A percentile compares a stretch with the other conserved stretches of the same genome.
Conservation (phyloP, 108 stramenopile genomes). For the Skeletonema tropicum region DNA sequence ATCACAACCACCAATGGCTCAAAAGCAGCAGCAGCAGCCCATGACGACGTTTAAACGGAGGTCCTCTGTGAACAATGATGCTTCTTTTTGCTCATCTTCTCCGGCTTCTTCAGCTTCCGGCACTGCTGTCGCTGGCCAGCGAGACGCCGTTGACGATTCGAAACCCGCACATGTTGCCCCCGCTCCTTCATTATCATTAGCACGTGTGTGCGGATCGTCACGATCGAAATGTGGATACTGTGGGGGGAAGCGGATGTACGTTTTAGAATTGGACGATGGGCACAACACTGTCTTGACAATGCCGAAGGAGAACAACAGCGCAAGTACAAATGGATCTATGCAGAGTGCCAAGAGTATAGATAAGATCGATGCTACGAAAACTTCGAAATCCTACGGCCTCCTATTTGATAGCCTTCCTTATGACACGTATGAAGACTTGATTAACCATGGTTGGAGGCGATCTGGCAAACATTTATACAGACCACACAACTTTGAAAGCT, state of each 20-base stretch:
- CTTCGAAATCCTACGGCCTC: conserved; percentile 73
- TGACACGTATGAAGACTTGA: conserved; percentile 60
- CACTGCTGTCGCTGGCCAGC: not conserved
- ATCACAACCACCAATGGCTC: not conserved
- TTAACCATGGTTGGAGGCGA: conserved; percentile 84
- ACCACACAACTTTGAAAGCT: conserved; percentile 79
- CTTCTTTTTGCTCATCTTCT: not conserved
- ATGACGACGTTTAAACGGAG: not conserved
- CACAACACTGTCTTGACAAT: conserved; percentile 23
- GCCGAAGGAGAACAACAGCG: not conserved
- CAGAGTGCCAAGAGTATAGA: conserved; percentile 21
- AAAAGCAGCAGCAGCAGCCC: not conserved
- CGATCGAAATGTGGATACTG: conserved; percentile 79
- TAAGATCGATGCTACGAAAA: conserved; percentile 16
- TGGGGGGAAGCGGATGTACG: conserved; percentile 56
- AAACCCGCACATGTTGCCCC: not conserved
- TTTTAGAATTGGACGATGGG: conserved; percentile 33
- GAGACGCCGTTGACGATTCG: not conserved
- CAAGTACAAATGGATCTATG: not conserved
- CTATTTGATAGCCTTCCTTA: conserved; percentile 61
- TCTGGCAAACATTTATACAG: conserved; percentile 81
- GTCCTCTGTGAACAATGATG: not conserved
- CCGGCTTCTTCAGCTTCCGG: not conserved
- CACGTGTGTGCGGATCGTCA: conserved; percentile 62
- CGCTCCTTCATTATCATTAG: conserved; percentile 6